Percentiles rank a stretch among this genome's conserved stretches.
phyloP scores from a whole-genome alignment of 176 grass and related monocot species.

The Oryza rufipogon region DNA sequence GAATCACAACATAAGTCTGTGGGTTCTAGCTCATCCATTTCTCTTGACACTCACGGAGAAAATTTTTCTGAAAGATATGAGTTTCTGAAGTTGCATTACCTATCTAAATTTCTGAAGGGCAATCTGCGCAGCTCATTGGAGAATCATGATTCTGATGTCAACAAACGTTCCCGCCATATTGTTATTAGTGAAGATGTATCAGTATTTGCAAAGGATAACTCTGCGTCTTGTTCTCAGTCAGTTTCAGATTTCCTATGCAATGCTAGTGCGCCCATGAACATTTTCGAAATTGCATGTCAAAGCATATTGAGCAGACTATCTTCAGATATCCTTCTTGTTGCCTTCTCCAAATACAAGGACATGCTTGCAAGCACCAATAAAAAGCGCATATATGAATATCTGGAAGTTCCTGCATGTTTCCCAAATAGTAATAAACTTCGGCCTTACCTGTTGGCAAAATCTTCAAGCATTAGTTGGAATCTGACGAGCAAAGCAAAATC shows the following conservation, averaged over 20 bases:
- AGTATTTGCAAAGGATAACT: constrained; percentile 55
- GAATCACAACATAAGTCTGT: constrained; percentile 47
- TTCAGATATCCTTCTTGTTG: constrained; percentile 54
- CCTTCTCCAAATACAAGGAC: constrained; percentile 72
- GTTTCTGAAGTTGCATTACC: constrained; percentile 61
- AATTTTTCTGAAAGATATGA: constrained; percentile 22
- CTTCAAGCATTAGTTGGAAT: constrained; percentile 66
- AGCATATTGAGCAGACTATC: constrained; percentile 65
- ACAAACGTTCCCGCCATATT: constrained; percentile 44
- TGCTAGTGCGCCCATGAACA: constrained; percentile 64
- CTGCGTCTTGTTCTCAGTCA: constrained; percentile 35
- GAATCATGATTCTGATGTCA: constrained; percentile 43
- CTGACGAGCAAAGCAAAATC: constrained; percentile 55
- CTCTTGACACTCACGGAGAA: constrained; percentile 26
- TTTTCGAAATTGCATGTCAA: constrained; percentile 78
- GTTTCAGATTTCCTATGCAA: constrained; percentile 69
- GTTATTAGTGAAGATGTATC: constrained; percentile 56
- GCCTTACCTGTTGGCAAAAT: constrained; percentile 63
- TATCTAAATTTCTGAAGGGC: constrained; percentile 62
- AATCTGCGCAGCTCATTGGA: constrained; percentile 62
- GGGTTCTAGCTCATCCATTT: constrained; percentile 40
- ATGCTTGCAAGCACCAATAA: constrained; percentile 40
- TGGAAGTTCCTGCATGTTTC: constrained; percentile 61
- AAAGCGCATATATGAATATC: constrained; percentile 55
- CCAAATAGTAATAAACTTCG: constrained; percentile 35